Evolutionary conservation across 305 asterid genomes (phyloP).

Genomic region (Caryopteris hybrid): DNA sequence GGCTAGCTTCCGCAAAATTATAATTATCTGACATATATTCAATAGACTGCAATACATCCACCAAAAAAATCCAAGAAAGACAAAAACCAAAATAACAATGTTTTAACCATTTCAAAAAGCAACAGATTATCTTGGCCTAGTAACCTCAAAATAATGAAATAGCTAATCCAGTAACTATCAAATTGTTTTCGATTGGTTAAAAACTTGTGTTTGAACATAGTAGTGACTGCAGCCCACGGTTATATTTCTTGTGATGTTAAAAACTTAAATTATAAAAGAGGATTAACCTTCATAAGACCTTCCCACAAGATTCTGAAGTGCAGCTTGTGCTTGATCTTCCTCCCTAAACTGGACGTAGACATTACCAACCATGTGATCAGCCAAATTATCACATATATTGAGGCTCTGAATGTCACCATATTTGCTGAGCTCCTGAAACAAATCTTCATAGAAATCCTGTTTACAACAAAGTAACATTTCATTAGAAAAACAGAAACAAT

Average conservation of each 20-base stretch:
- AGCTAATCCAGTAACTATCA: background rate
- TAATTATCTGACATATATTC: background rate
- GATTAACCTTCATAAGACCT: constrained; percentile 74
- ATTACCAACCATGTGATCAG: constrained; percentile 98
- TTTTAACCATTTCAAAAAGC: background rate
- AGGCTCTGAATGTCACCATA: constrained; percentile 91
- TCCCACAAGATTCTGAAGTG: constrained; percentile 73
- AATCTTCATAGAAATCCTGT: constrained; percentile 90
- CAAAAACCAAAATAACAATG: background rate
- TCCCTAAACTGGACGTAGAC: constrained; percentile 93
- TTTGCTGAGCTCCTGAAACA: constrained; percentile 90
- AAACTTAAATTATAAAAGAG: background rate
- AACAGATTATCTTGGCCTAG: background rate
- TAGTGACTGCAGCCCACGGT: background rate
- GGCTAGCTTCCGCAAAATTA: background rate
- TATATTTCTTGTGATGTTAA: background rate
- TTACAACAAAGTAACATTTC: background rate
- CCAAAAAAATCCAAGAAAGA: background rate
- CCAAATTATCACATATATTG: constrained; percentile 90
- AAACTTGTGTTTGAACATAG: background rate
- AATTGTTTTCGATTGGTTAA: background rate
- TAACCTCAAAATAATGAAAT: background rate
- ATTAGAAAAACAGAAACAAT: background rate
- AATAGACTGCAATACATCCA: background rate
- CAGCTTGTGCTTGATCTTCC: constrained; percentile 89